Evolutionary conservation across 2,329 filamentous ascomycete species (phyloP), one percentile per base, ranked within the genome.

Genomic region (Leptographium galeiforme): DNA sequence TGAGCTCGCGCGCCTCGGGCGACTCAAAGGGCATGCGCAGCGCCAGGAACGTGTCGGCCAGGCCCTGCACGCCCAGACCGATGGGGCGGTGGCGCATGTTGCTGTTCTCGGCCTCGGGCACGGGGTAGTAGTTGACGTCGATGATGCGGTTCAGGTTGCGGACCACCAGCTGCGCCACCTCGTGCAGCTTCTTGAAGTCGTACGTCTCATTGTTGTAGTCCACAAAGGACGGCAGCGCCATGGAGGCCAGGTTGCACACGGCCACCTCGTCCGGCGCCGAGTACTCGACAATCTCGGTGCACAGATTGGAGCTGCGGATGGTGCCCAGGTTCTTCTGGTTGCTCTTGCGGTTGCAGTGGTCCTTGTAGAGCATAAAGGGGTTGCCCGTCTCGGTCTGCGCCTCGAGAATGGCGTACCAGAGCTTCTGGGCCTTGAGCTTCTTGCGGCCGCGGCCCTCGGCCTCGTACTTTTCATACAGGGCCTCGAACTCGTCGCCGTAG

Each of bases 271-370:
- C 93, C 39, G 93, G 91, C 39, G 93, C 89, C 60, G 78, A 94
- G 77, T 96, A 98, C 75, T 98, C 93, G 60, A 98, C 81, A 63
- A 98, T 98, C 72, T 98, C 93, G 50, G 91, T 97, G 82, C 93
- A 98, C 49, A 98, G 78, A 71, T 98, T 98, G 65, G 93, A 98
- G 78, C 89, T 96, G 70, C 89, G 89, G 63, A 98, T 98, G 58
- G 90, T 96, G 60, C 93, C 93, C 36, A 98, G 79, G 73, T 98
- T 98, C 85, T 98, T 97, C 76, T 98, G 93, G 81, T 98, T 98
- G 78, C 90, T 96, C 85, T 98, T 98, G 69, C 83, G 83, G 81
- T 98, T 98, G 82, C 87, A 91, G 65, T 84, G 80, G 72, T 98
- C 93, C 79, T 98, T 98, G 84, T 98, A 98, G 56, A 97, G 84